Percentiles rank a stretch among this genome's conserved stretches.
Conservation (phyloP, 2,329 filamentous ascomycete genomes). For the Lecanicillium sp. region DNA sequence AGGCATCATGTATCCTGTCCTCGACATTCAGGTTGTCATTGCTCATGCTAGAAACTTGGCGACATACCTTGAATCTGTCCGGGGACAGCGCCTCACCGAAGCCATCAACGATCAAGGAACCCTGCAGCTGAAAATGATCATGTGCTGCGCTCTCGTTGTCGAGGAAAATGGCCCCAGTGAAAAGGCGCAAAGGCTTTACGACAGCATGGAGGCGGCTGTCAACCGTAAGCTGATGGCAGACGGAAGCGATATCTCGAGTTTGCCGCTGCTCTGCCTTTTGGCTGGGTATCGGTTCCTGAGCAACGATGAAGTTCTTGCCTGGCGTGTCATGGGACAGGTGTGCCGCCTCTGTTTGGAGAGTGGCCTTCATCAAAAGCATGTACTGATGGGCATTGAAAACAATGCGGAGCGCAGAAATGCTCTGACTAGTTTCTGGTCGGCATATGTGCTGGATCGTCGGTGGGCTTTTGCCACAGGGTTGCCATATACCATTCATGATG, state of each 20-base stretch:
- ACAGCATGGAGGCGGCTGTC: constrained; percentile 63
- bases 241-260: constrained; percentile 33
- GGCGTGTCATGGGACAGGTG: constrained; percentile 79
- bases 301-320: constrained; percentile 78
- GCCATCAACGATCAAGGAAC: constrained; percentile 45
- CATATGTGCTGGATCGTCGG: constrained; percentile 75
- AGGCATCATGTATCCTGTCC: constrained; percentile 83
- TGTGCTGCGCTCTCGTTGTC: constrained; percentile 69
- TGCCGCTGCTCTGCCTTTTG: constrained; percentile 44
- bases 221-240: constrained; percentile 57
- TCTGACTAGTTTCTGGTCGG: constrained; percentile 73
- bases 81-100: constrained; percentile 23
- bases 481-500: constrained; percentile 76
- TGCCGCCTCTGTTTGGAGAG: constrained; percentile 71
- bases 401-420: constrained; percentile 60
- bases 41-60: constrained; percentile 62
- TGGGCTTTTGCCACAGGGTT: constrained; percentile 89
- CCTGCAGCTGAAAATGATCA: constrained; percentile 70
- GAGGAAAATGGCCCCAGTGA: constrained; percentile 74
- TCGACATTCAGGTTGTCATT: constrained; percentile 65
- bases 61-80: constrained; percentile 56
- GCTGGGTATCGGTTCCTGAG: constrained; percentile 72
- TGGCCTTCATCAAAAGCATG: constrained; percentile 73
- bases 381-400: constrained; percentile 59
- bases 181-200: constrained; percentile 63